A percentile compares a stretch with the other conserved stretches of the same genome.
Conservation (phyloP, 352 stramenopile genomes). For the Pythium rhizo-oryzae region DNA sequence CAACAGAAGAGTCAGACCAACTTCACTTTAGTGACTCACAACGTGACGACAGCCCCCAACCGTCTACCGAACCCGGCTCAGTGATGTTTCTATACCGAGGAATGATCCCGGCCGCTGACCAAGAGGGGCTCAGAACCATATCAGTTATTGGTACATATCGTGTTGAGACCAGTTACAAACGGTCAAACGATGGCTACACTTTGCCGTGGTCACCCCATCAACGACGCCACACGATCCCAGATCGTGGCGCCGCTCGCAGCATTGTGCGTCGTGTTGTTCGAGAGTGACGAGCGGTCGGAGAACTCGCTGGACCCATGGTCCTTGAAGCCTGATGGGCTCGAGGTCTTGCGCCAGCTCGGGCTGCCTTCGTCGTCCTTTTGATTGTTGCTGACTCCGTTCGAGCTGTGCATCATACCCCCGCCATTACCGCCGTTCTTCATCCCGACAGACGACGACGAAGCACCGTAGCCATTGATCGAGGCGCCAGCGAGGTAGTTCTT, state of each 20-base stretch:
- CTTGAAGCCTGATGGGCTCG: slow-evolving; percentile 30
- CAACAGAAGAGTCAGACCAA: slow-evolving; percentile 9
- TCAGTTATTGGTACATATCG: slow-evolving; percentile 16
- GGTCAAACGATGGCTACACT: slow-evolving; percentile 18
- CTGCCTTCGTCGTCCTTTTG: slow-evolving; percentile 26
- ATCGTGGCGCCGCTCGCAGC: slow-evolving; percentile 18
- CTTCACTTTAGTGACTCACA: slow-evolving; percentile 10
- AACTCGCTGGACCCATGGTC: slow-evolving; percentile 32
- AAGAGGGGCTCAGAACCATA: slow-evolving; percentile 6
- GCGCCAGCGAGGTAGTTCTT: slow-evolving; percentile 18
- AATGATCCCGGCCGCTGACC: not conserved
- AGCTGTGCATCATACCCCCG: not conserved
- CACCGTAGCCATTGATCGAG: slow-evolving; percentile 3
- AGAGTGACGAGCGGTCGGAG: slow-evolving; percentile 31
- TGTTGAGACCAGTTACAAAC: slow-evolving; percentile 2
- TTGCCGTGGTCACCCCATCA: slow-evolving; percentile 17
- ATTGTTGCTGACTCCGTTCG: slow-evolving; percentile 14
- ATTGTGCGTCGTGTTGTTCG: slow-evolving; percentile 22
- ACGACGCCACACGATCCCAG: slow-evolving; percentile 30
- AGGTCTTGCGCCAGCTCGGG: slow-evolving; percentile 23
- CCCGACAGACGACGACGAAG: not conserved
- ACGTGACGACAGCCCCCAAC: not conserved
- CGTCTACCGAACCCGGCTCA: too few relatives aligned
- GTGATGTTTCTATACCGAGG: not conserved
- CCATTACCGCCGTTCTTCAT: slow-evolving; percentile 1